Percentiles rank a stretch among this genome's conserved stretches.
phyloP scores from a whole-genome alignment of 1,284 basidiomycete species.

The Coniophora puteana region DNA sequence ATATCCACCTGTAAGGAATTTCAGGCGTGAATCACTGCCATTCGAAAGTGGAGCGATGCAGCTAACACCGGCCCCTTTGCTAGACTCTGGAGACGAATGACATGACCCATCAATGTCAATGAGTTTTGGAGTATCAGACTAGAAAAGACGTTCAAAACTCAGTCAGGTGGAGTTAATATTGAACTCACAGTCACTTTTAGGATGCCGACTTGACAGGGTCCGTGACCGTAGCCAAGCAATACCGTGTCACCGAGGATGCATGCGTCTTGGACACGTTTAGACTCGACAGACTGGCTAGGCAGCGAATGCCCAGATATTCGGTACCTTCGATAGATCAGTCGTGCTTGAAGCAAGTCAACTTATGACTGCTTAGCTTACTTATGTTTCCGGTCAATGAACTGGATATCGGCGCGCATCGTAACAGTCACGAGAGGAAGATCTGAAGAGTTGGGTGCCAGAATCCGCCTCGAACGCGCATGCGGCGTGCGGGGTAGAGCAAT shows the following conservation, averaged over 20 bases:
- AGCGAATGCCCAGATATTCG: conserved; percentile 40
- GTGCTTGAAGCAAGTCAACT: conserved; percentile 9
- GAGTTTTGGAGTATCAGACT: conserved; percentile 24
- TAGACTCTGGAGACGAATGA: conserved; percentile 17
- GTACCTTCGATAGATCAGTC: conserved; percentile 24
- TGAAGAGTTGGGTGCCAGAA: conserved; percentile 34
- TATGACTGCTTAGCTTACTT: conserved; percentile 20
- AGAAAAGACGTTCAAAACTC: conserved; percentile 13
- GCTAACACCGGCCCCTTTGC: conserved; percentile 32
- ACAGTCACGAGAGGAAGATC: conserved; percentile 39
- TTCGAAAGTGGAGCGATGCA: conserved; percentile 35
- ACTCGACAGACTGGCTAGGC: conserved; percentile 33
- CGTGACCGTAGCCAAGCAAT: conserved; percentile 41
- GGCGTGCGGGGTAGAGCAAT: conserved; percentile 37
- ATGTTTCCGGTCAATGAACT: conserved; percentile 40
- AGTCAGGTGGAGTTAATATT: too few species aligned
- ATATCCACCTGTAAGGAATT: conserved; percentile 42
- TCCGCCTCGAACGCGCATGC: conserved; percentile 36
- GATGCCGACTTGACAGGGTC: conserved; percentile 38
- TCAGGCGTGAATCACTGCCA: conserved; percentile 30
- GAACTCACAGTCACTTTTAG: conserved; percentile 31
- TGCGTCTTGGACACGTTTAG: conserved; percentile 40
- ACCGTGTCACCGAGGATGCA: conserved; percentile 37
- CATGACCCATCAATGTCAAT: conserved; percentile 24
- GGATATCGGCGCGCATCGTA: conserved; percentile 47